Evolutionary conservation across 192 early-diverging fungal genomes (phyloP), one percentile per base, ranked within the genome.

Genomic region (Geosiphon pyriformis): DNA sequence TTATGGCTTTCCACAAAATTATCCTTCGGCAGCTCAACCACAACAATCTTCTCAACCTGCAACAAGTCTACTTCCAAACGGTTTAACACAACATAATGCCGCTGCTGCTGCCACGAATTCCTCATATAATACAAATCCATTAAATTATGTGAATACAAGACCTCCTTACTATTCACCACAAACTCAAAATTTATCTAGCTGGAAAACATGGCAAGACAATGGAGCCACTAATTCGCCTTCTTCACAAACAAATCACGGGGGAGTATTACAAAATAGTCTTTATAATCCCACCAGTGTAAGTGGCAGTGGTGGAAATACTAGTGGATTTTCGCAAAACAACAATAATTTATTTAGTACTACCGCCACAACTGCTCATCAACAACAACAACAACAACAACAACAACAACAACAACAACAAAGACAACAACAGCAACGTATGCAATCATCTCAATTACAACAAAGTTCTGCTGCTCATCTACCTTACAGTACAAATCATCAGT

Each of bases 401-500:
- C 37, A 42, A 15, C 6, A 6, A 10, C 37, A 42, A 42, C 37
- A 42, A 42, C 37, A 42, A 15, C 37, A 42, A 37, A 1, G 25
- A 29, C 59, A 61, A 30, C 59, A 61, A 23, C 22, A 37, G 23
- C 59, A 61, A 29, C 46, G 34, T 23, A 18, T 22, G 2, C 42
- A 34, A 1, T 33, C 31, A 42, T 4, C 58, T 42, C 58, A 37
- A 25, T n/a, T 23, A 18, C 35, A 48, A 47, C 0, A 32, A 32
- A 37, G 55, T 25, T 25, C 18, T 12, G 55, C n/a, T 48, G 27
- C 22, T 17, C 37, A 61, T 3, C 17, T 35, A 26, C n/a, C 7
- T 47, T 27, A 46, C 25, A n/a, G 27, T 42, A 42, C 59, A 23
- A 3, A 8, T 57, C 55, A 57, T 57, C 55, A 57, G 30, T 57